Evolutionary conservation across 208 protist species (phyloP), one percentile per base, ranked within the genome.

Genomic region (Trypanosoma vivax): DNA sequence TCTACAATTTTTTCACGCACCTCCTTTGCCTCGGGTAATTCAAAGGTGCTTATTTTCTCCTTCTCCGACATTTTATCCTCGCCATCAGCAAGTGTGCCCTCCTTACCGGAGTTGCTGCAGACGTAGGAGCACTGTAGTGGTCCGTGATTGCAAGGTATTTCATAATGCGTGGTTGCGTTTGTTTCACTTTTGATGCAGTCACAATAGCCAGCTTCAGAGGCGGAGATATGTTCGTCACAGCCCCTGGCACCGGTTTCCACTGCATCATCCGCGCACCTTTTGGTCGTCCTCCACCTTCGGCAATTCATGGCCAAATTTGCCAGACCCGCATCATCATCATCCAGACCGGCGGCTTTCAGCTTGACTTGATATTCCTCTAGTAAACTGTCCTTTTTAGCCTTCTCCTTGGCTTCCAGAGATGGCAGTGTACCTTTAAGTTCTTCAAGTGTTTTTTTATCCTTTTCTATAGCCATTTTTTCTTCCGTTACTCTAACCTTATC

Each of bases 51-150:
- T 9, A 33, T 61, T 38, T 76, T 37, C 33, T 73, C 29, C n/a
- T 64, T 42, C 7, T 60, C 25, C n/a, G 50, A 35, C 5, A 4
- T 16, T 2, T 60, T 25, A n/a, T 45, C 56, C 2, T 3, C 23
- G 23, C 6, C n/a, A 18, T 18, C 23, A 11, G 25, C 5, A 13
- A 25, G 21, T n/a, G 66, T 49, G 28, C 42, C 67, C 21, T 56
- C 46, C 7, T 65, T 37, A 42, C 70, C 79, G 6, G 46, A 25
- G 29, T 75, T 49, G 1, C 27, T 47, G 53, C 83, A 91, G 2
- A 91, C 74, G n/a, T 60, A 59, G 31, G 54, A 35, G 50, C 83
- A 91, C 0, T 51, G 49, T 1, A 91, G 35, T 16, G 52, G 21
- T 18, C 31, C 47, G 33, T 88, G 76, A 28, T 55, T 62, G 45